Evolutionary conservation across 2,329 filamentous ascomycete species (phyloP).

Genomic region (Teratosphaeria nubilosa): DNA sequence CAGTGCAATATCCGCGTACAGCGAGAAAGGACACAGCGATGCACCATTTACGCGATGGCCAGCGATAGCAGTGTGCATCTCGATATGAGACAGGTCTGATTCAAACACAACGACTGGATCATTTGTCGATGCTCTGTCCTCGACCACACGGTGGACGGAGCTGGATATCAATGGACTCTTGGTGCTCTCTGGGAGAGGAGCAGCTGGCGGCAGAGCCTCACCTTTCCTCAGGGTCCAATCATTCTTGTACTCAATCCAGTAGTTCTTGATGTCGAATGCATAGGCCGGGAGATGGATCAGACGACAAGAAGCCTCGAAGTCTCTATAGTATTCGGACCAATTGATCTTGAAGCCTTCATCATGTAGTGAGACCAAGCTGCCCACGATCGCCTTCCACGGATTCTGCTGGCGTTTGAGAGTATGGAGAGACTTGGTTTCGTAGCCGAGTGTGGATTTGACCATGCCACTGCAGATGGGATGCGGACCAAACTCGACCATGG

Average conservation of each 20-base stretch:
- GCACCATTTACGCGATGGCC: constrained; percentile 37
- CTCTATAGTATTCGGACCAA: constrained; percentile 52
- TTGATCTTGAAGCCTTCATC: constrained; percentile 44
- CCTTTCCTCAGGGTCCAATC: constrained; percentile 24
- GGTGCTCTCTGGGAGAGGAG: background rate
- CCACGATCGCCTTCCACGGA: constrained; percentile 41
- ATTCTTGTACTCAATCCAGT: constrained; percentile 28
- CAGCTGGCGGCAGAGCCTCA: background rate
- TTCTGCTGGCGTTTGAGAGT: constrained; percentile 9
- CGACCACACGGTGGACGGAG: background rate
- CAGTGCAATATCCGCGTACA: constrained; percentile 28
- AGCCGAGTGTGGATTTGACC: constrained; percentile 1
- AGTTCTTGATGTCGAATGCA: constrained; percentile 24
- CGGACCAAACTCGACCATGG: constrained; percentile 10
- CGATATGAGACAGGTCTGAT: background rate
- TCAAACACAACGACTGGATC: background rate
- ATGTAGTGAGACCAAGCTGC: constrained; percentile 42
- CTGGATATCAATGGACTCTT: background rate
- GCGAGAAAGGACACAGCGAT: constrained; percentile 26
- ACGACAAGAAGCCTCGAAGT: constrained; percentile 35
- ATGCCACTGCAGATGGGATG: constrained; percentile 6
- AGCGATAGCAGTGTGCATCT: background rate
- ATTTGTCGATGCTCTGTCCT: background rate
- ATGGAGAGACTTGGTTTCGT: background rate
- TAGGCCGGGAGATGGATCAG: constrained; percentile 44